Base-by-base conservation (phyloP, 257 asterid genomes). In the Schizonepeta tenuifolia region DNA sequence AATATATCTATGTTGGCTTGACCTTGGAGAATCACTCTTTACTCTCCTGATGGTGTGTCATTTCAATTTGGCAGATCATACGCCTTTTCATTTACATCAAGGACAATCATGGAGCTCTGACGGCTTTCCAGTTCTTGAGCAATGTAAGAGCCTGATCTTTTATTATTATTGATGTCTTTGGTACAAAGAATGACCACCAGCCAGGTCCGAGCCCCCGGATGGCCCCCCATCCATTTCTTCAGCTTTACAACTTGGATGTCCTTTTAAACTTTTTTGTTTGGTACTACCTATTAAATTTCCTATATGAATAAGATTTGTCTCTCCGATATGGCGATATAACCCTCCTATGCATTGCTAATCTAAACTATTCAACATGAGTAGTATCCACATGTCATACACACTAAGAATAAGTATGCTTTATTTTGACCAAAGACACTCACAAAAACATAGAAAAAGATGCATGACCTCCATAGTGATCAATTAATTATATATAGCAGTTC, bases 71-170 rank as follows among this genome's bases (percentile, higher is more conserved):
- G 73, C 98, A 95, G 99, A 84, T 88, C 46, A 90, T 92, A 73
- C 89, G 89, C 14, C 98, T 95, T 80, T 95, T 95, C 86, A 74
- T 77, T 76, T 83, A 88, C 83, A 83, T 92, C 78, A 83, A 95
- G 89, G 94, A 95, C 78, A 85, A 92, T 69, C 95, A 86, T 51
- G 99, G 99, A 72, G 71, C 80, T 59, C 79, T 80, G 74, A 73
- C 67, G 79, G 97, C 98, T 80, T 95, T 90, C 87, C 95, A 88
- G 87, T 95, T 92, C 80, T 62, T 95, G 85, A 87, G 96, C 86
- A 95, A 92, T 50, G 99, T 95, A 90, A 54, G 95, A 67, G 67
- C 71, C 78, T 35, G 74, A 47, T 80, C 73, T 77, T 77, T 67
- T 53, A 65, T 28, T 63, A 74, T 61, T 41, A 26, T 13, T 74